Evolutionary conservation across 257 asterid genomes (phyloP), one percentile per base, ranked within the genome.

Genomic region (Osmanthus fragrans): DNA sequence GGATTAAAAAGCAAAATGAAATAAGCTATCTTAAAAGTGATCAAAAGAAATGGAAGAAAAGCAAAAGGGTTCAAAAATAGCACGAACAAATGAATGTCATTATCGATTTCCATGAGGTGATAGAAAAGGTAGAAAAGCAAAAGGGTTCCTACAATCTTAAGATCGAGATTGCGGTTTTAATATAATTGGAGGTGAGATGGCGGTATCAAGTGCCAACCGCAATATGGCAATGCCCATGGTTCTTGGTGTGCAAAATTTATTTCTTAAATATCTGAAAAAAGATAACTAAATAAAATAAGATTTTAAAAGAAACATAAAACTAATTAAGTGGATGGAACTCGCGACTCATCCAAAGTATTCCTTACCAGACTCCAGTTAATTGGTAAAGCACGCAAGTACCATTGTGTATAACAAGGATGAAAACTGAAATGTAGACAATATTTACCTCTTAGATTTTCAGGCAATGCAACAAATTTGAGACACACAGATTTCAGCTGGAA

Each of bases 401-500:
- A 63, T 19, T 63, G 34, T 3, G 33, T 63, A 63, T 27, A 63
- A 63, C 69, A 63, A 63, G n/a, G 34, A 25, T 23, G 29, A 63
- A n/a, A 18, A 54, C 27, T 25, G 3, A n/a, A 63, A 4, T 0
- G 30, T 23, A 58, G 30, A 63, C 36, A 63, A 11, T 5, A 25
- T 27, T 63, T 64, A 84, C 99, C 99, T 91, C 90, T 89, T 33
- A 95, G 99, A 85, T 95, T 95, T 86, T 90, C 97, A 45, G 92
- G 94, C 92, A 67, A 49, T 32, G 99, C 96, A 34, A 90, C 94
- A 77, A 93, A 95, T 82, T 90, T 91, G 73, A 95, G 93, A 79
- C 99, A 95, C 40, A 85, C 91, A 66, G 89, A 83, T 89, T 95
- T 95, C 77, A 95, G 91, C 90, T 89, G 97, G 86, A 88, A 89